Conservation (phyloP, 305 asterid species). For the Rubia tinctorum region DNA sequence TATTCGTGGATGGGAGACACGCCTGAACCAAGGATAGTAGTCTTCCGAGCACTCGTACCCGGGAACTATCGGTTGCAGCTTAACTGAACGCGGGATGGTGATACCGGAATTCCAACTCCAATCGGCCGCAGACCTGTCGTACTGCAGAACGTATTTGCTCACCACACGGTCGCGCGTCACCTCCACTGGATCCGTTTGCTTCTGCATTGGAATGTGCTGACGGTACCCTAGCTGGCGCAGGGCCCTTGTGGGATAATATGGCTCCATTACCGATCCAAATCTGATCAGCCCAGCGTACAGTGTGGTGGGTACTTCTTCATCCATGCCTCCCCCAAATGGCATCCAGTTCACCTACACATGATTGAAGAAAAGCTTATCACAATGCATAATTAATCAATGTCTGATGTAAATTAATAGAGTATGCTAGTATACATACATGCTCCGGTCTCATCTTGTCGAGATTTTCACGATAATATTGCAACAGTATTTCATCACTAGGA, state of each 20-base stretch:
- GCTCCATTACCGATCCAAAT: neutral
- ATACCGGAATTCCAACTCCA: neutral
- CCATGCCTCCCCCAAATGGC: constrained; percentile 1
- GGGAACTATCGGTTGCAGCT: neutral
- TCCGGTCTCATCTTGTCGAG: neutral
- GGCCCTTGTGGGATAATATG: neutral
- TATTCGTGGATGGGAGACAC: neutral
- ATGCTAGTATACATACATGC: neutral
- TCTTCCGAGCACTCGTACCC: neutral
- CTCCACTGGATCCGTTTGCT: neutral
- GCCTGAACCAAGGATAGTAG: neutral
- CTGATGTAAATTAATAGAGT: too few species aligned
- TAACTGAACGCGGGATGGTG: neutral
- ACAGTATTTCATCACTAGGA: neutral
- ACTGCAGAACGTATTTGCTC: neutral
- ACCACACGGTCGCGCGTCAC: neutral
- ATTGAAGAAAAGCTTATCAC: too few species aligned
- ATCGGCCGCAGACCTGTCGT: neutral
- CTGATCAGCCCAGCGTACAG: neutral
- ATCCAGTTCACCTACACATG: neutral
- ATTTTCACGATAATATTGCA: neutral
- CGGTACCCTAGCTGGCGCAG: neutral
- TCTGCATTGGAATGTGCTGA: neutral
- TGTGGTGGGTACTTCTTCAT: neutral
- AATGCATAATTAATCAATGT: too few species aligned